Conservation (phyloP, 1,284 basidiomycete species). For the Pseudozyma tsukubaensis region DNA sequence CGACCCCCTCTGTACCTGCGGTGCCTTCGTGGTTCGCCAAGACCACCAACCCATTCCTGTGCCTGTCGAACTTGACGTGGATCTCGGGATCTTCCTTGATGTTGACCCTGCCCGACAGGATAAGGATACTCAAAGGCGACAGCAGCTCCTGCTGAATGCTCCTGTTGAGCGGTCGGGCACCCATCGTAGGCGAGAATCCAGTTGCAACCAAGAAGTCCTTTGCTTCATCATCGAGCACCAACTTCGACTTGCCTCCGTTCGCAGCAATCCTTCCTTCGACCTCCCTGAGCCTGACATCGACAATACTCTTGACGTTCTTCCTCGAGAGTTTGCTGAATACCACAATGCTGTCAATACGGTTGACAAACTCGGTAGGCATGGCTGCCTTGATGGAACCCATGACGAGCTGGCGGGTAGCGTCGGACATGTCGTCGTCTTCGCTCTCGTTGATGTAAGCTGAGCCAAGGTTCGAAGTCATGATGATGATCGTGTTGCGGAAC, state of each 20-base stretch:
- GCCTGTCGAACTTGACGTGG: conserved; percentile 82
- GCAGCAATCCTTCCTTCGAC: conserved; percentile 81
- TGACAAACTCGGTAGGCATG: conserved; percentile 74
- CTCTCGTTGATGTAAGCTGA: conserved; percentile 73
- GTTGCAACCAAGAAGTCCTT: conserved; percentile 78
- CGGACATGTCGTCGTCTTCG: conserved; percentile 70
- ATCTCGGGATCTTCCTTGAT: conserved; percentile 85
- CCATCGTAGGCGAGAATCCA: conserved; percentile 72
- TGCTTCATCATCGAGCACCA: conserved; percentile 81
- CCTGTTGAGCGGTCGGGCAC: conserved; percentile 87
- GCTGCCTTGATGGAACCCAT: conserved; percentile 71
- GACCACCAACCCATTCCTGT: conserved; percentile 82
- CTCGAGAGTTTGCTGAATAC: conserved; percentile 73
- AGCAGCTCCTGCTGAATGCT: conserved; percentile 92
- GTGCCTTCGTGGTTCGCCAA: conserved; percentile 80
- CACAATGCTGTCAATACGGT: conserved; percentile 72
- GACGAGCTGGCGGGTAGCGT: conserved; percentile 70
- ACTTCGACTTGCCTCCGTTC: conserved; percentile 79
- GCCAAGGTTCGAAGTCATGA: conserved; percentile 73
- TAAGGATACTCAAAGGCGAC: conserved; percentile 87
- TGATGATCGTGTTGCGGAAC: conserved; percentile 68
- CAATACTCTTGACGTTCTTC: conserved; percentile 72
- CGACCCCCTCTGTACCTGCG: conserved; percentile 29
- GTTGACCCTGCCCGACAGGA: conserved; percentile 84
- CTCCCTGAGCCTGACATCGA: conserved; percentile 72